Conservation (phyloP, 1,284 basidiomycete species). For the Marasmius oreades region DNA sequence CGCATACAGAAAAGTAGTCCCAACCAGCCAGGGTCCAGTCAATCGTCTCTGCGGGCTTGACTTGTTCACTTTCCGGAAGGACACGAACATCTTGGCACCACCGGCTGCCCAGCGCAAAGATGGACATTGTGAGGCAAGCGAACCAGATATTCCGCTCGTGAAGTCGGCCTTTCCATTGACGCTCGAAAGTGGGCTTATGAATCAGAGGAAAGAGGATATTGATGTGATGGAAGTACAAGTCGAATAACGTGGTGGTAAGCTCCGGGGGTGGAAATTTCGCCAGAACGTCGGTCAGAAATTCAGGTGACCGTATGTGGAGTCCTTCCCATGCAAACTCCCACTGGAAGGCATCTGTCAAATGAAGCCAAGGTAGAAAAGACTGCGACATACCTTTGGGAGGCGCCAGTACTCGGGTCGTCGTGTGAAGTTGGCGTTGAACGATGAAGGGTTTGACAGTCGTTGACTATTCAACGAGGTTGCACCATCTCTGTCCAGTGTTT, state of each 20-base stretch:
- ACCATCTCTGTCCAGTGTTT: conserved; percentile 20
- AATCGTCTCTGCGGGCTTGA: conserved; percentile 20
- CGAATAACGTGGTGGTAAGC: conserved; percentile 53
- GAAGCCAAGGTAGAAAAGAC: neutral
- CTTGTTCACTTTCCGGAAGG: conserved; percentile 34
- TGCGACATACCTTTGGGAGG: conserved; percentile 30
- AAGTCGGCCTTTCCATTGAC: conserved; percentile 51
- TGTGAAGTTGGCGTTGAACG: conserved; percentile 8
- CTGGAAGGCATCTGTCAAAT: conserved; percentile 27
- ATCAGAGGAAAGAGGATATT: conserved; percentile 62
- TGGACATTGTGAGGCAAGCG: conserved; percentile 48
- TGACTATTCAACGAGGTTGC: neutral
- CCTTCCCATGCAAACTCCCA: conserved; percentile 62
- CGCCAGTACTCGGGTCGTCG: conserved; percentile 39
- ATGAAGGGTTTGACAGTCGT: neutral
- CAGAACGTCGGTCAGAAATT: conserved; percentile 36
- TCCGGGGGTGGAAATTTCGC: conserved; percentile 54
- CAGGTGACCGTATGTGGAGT: conserved; percentile 31
- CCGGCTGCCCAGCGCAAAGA: conserved; percentile 73
- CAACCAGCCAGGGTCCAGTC: conserved; percentile 62
- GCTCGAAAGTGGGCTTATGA: conserved; percentile 65
- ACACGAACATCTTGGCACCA: conserved; percentile 68
- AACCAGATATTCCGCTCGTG: conserved; percentile 58
- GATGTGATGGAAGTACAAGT: conserved; percentile 60
- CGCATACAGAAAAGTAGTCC: conserved; percentile 57